Percentiles rank a stretch among this genome's conserved stretches.
Conservation (phyloP, 2,329 filamentous ascomycete species). For the Fusarium solani-melongenae region DNA sequence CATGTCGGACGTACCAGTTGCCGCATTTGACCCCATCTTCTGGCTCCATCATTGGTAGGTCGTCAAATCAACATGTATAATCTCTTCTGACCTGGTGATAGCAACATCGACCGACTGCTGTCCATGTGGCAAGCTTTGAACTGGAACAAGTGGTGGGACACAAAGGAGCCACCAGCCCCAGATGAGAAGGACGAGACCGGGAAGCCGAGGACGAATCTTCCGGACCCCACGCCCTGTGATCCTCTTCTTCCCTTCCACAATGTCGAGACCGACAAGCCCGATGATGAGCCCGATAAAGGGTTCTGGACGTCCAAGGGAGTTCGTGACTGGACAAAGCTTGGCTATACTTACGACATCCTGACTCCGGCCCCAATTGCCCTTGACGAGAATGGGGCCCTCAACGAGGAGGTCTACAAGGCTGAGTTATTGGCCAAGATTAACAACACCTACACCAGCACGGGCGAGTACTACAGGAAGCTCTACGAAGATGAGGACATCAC, state of each 20-base stretch:
- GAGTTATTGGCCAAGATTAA: conserved; percentile 3
- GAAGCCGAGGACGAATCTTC: neutral
- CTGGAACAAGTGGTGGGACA: conserved; percentile 22
- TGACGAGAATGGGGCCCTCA: neutral
- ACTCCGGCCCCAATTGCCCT: neutral
- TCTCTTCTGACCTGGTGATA: neutral
- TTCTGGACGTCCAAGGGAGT: conserved; percentile 9
- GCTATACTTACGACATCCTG: conserved; percentile 15
- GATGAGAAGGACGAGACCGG: neutral
- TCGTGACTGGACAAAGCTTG: conserved; percentile 14
- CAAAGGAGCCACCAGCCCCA: neutral
- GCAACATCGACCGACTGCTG: conserved; percentile 20
- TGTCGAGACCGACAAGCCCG: neutral
- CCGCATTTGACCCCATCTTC: conserved; percentile 73
- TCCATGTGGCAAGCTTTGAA: conserved; percentile 26
- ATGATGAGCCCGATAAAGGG: neutral
- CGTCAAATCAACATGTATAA: no score
- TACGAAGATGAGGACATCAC: neutral
- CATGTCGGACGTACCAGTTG: conserved; percentile 65
- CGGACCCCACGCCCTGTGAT: neutral
- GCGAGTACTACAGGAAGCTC: neutral
- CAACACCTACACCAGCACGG: neutral
- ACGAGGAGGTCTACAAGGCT: neutral
- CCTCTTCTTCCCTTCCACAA: conserved; percentile 18
- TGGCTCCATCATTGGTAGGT: conserved; percentile 66